These are phyloP conservation scores for Trichoderma asperelloides DNA, from an alignment of 495 filamentous ascomycete species.

Conservation along the genomic window DNA sequence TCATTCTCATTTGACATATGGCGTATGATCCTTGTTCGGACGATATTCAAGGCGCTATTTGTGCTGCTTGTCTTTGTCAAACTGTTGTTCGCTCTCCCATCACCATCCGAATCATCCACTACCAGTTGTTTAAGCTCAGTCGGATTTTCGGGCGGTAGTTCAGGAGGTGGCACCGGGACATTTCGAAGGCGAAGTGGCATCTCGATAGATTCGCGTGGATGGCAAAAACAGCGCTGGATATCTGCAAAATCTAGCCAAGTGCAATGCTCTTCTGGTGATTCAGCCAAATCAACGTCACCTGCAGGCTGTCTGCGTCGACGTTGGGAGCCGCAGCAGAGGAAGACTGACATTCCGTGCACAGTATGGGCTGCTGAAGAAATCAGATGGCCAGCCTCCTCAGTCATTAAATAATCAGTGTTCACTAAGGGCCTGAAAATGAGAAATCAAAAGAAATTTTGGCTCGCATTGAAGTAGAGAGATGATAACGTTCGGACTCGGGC, in stretches of 20 bases:
- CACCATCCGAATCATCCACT: constrained; percentile 33
- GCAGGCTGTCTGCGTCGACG: not conserved
- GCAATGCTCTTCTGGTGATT: not conserved
- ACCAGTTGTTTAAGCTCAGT: constrained; percentile 25
- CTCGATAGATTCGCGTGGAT: not conserved
- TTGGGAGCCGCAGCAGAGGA: not conserved
- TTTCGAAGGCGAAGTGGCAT: not conserved
- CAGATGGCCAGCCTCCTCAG: not conserved
- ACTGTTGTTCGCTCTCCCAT: constrained; percentile 22
- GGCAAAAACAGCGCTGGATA: not conserved
- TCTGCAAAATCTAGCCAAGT: not conserved
- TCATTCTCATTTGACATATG: constrained; percentile 30
- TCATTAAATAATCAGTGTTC: not conserved
- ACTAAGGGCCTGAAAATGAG: not conserved
- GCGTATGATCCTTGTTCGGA: constrained; percentile 33
- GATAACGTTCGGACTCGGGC: not conserved
- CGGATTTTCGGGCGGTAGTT: constrained; percentile 9
- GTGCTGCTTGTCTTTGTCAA: constrained; percentile 27
- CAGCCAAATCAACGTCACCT: not conserved
- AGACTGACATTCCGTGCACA: not conserved
- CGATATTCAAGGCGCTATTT: constrained; percentile 27
- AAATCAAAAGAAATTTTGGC: not conserved
- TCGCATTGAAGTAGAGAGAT: not conserved
- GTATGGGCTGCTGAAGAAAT: not conserved
- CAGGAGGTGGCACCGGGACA: not conserved